A percentile compares a stretch with the other conserved stretches of the same genome.
These are phyloP conservation scores for Amniculicola lignicola DNA, from an alignment of 495 filamentous ascomycete species.

Conservation along the genomic window DNA sequence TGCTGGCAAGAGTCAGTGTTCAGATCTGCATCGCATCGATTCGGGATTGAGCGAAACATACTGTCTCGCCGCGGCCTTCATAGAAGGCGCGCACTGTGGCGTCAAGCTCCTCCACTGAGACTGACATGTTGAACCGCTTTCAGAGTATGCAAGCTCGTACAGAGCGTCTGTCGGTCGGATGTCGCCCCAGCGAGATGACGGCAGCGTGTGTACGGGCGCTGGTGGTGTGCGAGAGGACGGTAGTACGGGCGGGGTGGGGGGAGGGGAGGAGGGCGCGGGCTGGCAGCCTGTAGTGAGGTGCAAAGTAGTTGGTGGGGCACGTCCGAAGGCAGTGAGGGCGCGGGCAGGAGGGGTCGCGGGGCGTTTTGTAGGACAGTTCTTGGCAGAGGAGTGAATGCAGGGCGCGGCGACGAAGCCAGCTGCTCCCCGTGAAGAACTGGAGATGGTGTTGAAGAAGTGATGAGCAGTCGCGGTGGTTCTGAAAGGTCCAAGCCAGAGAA, in stretches of 20 bases:
- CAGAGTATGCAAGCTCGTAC: conserved; percentile 22
- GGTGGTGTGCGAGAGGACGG: background rate
- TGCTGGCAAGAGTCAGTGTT: conserved; percentile 56
- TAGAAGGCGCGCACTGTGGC: conserved; percentile 93
- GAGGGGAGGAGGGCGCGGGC: background rate
- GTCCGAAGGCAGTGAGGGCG: background rate
- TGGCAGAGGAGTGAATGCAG: no score
- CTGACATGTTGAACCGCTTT: conserved; percentile 51
- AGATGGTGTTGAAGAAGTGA: no score
- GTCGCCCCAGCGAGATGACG: background rate
- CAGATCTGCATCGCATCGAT: background rate
- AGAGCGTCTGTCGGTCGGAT: conserved; percentile 16
- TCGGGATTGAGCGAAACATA: conserved; percentile 46
- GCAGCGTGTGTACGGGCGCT: background rate
- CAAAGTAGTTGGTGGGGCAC: conserved; percentile 25
- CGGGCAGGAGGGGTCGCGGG: background rate
- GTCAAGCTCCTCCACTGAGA: conserved; percentile 89
- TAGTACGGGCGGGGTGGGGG: background rate
- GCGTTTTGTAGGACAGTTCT: no score
- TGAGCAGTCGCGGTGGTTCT: no score
- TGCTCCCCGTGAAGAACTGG: no score
- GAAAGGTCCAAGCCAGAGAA: no score
- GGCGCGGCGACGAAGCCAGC: no score
- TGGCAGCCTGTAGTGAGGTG: conserved; percentile 10
- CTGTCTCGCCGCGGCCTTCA: conserved; percentile 88